These are phyloP conservation scores for Effrenium voratum DNA, from an alignment of 73 alveolate species.

Conservation along the genomic window DNA sequence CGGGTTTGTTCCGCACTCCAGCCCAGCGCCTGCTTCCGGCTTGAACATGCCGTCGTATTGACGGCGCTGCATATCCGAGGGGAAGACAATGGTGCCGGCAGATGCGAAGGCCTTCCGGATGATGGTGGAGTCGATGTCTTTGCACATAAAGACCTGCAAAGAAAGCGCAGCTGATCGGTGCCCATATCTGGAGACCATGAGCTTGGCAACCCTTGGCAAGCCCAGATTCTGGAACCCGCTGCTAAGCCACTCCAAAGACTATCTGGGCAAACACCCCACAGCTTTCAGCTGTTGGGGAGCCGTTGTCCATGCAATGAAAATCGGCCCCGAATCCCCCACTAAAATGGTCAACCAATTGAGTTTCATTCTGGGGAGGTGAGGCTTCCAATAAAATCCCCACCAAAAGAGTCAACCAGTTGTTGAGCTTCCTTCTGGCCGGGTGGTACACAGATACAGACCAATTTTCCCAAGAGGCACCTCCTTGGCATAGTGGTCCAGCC, in stretches of 20 bases:
- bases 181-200: background rate
- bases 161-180: background rate
- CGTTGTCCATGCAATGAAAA: too few species aligned
- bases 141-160: conserved; percentile 71
- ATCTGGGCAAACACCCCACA: background rate
- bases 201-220: background rate
- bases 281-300: too few species aligned
- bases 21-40: conserved; percentile 19
- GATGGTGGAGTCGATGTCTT: conserved; percentile 47
- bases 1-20: background rate
- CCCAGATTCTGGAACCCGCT: background rate
- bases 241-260: background rate
- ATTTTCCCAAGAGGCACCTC: background rate
- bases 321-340: too few species aligned
- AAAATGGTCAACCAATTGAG: too few species aligned
- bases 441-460: too few species aligned
- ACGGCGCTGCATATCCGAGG: conserved; percentile 80
- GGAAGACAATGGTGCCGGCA: conserved; percentile 85
- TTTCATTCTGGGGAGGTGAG: too few species aligned
- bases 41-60: conserved; percentile 65
- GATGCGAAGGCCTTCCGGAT: conserved; percentile 77
- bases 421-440: too few species aligned
- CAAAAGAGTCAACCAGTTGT: too few species aligned
- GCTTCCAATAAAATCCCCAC: too few species aligned
- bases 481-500: conserved; percentile 88